These are phyloP conservation scores for Cercospora sesami DNA, from an alignment of 2,329 filamentous ascomycete genomes.

Conservation along the genomic window DNA sequence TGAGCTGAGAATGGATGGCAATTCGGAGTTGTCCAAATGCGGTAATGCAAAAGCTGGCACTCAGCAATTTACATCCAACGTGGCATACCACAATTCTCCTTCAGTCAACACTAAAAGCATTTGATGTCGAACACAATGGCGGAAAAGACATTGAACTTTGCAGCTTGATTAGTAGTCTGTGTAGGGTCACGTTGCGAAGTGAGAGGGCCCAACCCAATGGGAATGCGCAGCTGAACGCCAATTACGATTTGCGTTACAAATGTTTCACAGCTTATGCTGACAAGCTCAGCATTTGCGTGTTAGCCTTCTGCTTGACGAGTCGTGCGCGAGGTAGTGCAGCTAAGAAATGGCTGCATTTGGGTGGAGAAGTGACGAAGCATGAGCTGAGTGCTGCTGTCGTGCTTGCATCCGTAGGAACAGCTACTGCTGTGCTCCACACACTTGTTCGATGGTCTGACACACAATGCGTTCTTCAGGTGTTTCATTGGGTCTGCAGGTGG, in stretches of 20 bases:
- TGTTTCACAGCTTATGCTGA: not conserved
- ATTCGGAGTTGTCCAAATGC: not conserved
- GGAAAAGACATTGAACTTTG: not conserved
- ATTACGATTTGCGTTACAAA: not conserved
- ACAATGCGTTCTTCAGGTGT: not conserved
- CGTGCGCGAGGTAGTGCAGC: not conserved
- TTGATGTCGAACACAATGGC: not conserved
- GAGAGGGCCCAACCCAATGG: too few relatives aligned
- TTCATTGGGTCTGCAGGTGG: not conserved
- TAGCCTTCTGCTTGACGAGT: not conserved
- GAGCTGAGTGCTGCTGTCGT: not conserved
- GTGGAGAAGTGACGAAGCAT: slow-evolving; percentile 2
- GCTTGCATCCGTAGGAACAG: not conserved
- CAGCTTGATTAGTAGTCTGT: too few relatives aligned
- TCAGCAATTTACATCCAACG: not conserved
- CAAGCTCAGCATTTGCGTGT: not conserved
- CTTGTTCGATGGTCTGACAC: not conserved
- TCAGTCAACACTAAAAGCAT: not conserved
- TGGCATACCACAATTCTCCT: not conserved
- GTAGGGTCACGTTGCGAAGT: too few relatives aligned
- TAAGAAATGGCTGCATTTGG: not conserved
- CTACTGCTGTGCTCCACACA: not conserved
- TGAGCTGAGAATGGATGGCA: not conserved
- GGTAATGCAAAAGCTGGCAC: not conserved
- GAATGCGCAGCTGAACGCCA: not conserved